These are phyloP conservation scores for Hemileccinum impolitum DNA, from an alignment of 768 basidiomycete genomes.

Conservation along the genomic window DNA sequence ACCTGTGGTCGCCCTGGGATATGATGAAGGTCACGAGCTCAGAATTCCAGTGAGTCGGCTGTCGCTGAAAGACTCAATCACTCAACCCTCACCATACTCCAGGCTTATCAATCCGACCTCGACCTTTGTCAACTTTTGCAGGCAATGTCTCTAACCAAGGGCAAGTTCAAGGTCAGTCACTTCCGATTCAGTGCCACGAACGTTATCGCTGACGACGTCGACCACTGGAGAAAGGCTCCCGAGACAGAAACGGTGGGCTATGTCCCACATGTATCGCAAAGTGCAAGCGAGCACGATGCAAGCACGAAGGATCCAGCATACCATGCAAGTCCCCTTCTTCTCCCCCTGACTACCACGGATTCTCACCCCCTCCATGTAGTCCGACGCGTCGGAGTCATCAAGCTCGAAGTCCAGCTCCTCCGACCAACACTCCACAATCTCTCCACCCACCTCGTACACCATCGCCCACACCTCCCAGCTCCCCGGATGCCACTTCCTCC, in stretches of 20 bases:
- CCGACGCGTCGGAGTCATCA: slow-evolving; percentile 45
- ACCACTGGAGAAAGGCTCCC: slow-evolving; percentile 34
- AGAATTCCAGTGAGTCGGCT: slow-evolving; percentile 20
- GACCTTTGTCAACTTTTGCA: slow-evolving; percentile 54
- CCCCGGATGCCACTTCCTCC: slow-evolving; percentile 62
- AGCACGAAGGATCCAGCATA: slow-evolving; percentile 44
- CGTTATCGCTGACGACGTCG: slow-evolving; percentile 18
- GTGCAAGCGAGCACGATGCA: slow-evolving; percentile 39
- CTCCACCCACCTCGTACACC: slow-evolving; percentile 15
- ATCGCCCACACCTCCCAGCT: slow-evolving; percentile 10
- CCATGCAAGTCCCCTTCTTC: slow-evolving; percentile 32
- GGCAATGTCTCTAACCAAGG: slow-evolving; percentile 45
- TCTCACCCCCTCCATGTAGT: slow-evolving; percentile 26
- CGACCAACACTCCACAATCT: slow-evolving; percentile 19
- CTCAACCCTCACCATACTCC: slow-evolving; percentile 2
- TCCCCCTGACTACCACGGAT: background rate
- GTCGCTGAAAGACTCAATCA: background rate
- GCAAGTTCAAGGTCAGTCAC: slow-evolving; percentile 29
- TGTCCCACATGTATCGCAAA: slow-evolving; percentile 32
- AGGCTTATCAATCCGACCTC: slow-evolving; percentile 33
- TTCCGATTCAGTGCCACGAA: background rate
- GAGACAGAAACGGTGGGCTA: slow-evolving; percentile 12
- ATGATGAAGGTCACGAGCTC: slow-evolving; percentile 15
- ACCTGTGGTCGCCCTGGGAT: slow-evolving; percentile 24
- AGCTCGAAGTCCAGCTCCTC: slow-evolving; percentile 40